Base-by-base conservation (phyloP, 1,284 basidiomycete genomes). In the Rhodotorula sp. region DNA sequence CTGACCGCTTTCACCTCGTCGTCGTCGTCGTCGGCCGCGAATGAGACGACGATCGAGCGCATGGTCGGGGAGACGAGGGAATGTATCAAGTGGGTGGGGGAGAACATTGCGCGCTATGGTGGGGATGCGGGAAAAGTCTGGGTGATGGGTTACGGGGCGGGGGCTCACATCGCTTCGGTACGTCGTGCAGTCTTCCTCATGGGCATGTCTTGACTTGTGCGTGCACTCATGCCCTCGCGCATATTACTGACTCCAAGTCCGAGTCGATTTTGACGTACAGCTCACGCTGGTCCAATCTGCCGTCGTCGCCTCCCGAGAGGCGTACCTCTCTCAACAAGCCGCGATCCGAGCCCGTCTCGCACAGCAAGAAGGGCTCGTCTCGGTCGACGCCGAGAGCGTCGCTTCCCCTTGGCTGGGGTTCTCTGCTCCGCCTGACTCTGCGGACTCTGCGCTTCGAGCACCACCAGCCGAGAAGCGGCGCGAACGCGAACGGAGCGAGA, bases 271-370 rank as follows among this genome's bases (percentile, higher is more conserved):
- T 5, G 12, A 23, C 39, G 18, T 71, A 79, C 74, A 80, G 62
- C 73, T 83, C 39, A 80, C 81, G 18, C 68, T 82, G 14, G 76
- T 80, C 8, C 81, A 83, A 62, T 79, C 81, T 67, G 80, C 81
- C n/a, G 80, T 81, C 23, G 80, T 81, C 31, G 74, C 79, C 5
- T 79, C 79, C 8, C 69, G 79, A 16, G 76, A 79, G 49, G 66
- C 64, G 20, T 65, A 67, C 48, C 43, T 56, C 60, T 62, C 48
- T 51, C 43, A 31, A 26, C 12, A 47, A 18, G 23, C 21, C 4
- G 57, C 58, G 26, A 43, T 46, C n/a, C 48, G 29, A 1, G 31
- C 51, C 12, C 16, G 16, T 26, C 57, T 31, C 56, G 43, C 23
- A 16, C n/a, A 29, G 39, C 31, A 52, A n/a, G 64, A 62, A 34